Percentiles rank a stretch among this genome's conserved stretches.
phyloP scores from a whole-genome alignment of 2,329 filamentous ascomycete genomes.

The Graphiopsis chlorocephala region DNA sequence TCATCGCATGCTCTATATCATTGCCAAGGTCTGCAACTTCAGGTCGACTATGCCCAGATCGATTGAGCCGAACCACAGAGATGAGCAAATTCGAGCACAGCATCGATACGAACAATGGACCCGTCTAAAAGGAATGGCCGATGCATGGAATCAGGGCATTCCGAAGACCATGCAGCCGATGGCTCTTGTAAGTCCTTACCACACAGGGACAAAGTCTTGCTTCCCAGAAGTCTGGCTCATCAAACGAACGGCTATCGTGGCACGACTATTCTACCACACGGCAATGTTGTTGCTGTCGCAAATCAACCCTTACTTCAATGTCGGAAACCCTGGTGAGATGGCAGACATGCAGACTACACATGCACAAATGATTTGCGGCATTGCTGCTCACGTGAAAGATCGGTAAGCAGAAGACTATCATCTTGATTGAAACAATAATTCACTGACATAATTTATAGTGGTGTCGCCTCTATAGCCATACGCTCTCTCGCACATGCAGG shows the following conservation, averaged over 20 bases:
- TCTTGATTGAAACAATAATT: background rate
- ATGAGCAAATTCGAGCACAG: constrained; percentile 63
- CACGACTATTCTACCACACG: constrained; percentile 84
- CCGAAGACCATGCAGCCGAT: constrained; percentile 86
- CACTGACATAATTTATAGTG: constrained; percentile 41
- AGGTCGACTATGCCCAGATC: constrained; percentile 65
- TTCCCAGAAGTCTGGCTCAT: constrained; percentile 91
- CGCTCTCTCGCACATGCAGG: constrained; percentile 76
- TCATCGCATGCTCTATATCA: constrained; percentile 81
- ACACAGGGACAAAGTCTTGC: constrained; percentile 65
- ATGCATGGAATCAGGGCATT: constrained; percentile 74
- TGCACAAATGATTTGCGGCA: constrained; percentile 82
- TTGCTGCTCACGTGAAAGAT: constrained; percentile 81
- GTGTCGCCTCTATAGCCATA: constrained; percentile 74
- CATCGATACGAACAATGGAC: constrained; percentile 74
- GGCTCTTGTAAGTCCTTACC: constrained; percentile 68
- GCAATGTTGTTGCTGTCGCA: constrained; percentile 78
- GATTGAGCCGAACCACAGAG: constrained; percentile 58
- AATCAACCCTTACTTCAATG: constrained; percentile 65
- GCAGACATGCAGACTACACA: constrained; percentile 68
- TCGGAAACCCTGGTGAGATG: constrained; percentile 64
- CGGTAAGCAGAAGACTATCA: constrained; percentile 42
- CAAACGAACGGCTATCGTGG: constrained; percentile 76
- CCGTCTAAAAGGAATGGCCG: constrained; percentile 73
- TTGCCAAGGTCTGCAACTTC: constrained; percentile 85